Evolutionary conservation across 2,329 filamentous ascomycete genomes (phyloP), one percentile per base, ranked within the genome.

Genomic region (Davidsoniella eucalypti): DNA sequence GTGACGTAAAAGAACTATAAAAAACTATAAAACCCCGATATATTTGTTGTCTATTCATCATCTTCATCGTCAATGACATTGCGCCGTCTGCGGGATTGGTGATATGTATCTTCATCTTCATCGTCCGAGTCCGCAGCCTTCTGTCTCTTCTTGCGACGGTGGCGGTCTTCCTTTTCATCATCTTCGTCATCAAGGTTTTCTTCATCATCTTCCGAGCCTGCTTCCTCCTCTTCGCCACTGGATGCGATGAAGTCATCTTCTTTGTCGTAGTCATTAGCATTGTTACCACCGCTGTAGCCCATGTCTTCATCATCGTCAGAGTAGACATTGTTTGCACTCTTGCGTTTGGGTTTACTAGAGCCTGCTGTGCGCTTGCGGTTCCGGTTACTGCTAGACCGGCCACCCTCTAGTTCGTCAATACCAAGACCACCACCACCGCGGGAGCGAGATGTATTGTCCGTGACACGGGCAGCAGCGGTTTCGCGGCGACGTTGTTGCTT

Each of bases 171-270:
- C 14, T 68, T 68, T 12, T 57, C 58, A 52, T 67, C 64, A 5
- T 68, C 67, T 8, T 72, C 71, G 7, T 75, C 71, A n/a, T 73
- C 70, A 3, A 73, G 56, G 48, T 76, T 73, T 50, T 78, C 76
- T 38, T 78, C 76, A 1, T 83, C 79, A 17, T 80, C 79, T 0
- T 81, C 80, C 1, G 72, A 77, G 2, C 70, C 76, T 29, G 73
- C 76, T 52, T 69, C 66, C 39, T 75, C 76, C 40, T 87, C 84
- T 52, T 86, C 82, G 56, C 87, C 84, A 58, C 81, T 87, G 3
- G 71, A 71, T 3, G 82, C 84, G 51, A 90, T 74, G 61, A 90
- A 90, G 52, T 82, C 84, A 59, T 90, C 84, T 33, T 82, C 82
- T 60, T 82, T 73, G 55, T 88, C 84, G 60, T 90, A 90, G 57